These are phyloP conservation scores for Chlorella sp. DNA, from an alignment of 139 green algal species.

Conservation along the genomic window DNA sequence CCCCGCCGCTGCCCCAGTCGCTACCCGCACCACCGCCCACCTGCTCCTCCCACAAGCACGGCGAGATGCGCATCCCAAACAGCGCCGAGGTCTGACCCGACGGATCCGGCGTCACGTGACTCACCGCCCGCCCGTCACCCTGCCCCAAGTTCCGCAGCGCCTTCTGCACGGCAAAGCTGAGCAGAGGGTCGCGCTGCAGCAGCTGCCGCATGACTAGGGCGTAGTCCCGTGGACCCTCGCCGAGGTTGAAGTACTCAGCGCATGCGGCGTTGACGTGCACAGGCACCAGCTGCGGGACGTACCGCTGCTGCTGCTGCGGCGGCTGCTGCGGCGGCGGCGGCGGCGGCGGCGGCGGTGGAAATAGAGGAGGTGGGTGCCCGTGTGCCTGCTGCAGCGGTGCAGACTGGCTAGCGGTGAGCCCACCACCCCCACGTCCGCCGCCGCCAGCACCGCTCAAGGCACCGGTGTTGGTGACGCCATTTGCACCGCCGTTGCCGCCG, in stretches of 20 bases:
- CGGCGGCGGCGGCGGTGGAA: too few species aligned
- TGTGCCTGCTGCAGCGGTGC: too few species aligned
- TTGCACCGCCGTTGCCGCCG: too few species aligned
- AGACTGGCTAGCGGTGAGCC: too few species aligned
- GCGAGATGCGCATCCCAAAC: conserved; percentile 35
- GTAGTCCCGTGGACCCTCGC: conserved; percentile 27
- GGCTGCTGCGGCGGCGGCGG: too few species aligned
- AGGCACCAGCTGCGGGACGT: conserved; percentile 31
- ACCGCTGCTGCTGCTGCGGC: too few species aligned
- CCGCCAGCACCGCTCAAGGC: too few species aligned
- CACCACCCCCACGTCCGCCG: too few species aligned
- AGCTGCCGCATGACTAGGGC: conserved; percentile 26
- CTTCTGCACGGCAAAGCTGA: conserved; percentile 42
- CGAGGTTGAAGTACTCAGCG: conserved; percentile 22
- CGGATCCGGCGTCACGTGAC: conserved; percentile 40
- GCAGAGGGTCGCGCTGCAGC: conserved; percentile 31
- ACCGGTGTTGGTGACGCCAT: too few species aligned
- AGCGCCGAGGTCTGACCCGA: conserved; percentile 25
- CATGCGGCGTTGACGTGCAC: conserved; percentile 25
- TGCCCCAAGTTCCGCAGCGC: conserved; percentile 25
- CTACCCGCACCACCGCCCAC: too few species aligned
- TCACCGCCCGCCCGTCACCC: conserved; percentile 18
- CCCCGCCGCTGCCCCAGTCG: too few species aligned
- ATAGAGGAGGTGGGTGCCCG: too few species aligned
- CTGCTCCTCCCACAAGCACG: conserved; percentile 28